Percentiles rank a stretch among this genome's conserved stretches.
phyloP scores from a whole-genome alignment of 2,329 filamentous ascomycete genomes.

The Xylariaceae sp. region DNA sequence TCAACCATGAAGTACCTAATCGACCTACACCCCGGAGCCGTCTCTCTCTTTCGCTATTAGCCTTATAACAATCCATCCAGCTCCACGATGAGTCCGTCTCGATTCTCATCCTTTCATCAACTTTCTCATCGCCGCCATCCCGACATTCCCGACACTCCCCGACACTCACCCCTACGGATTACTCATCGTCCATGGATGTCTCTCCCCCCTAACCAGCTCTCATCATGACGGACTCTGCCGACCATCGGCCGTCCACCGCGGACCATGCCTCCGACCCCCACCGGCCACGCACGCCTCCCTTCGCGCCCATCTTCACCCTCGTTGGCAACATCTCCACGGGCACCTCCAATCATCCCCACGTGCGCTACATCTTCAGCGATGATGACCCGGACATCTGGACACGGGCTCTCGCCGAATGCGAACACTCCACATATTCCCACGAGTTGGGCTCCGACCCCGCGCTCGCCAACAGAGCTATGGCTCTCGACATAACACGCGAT shows the following conservation, averaged over 20 bases:
- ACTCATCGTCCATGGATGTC: conserved; percentile 15
- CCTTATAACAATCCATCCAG: conserved; percentile 4
- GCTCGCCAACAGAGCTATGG: conserved; percentile 41
- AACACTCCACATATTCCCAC: conserved; percentile 30
- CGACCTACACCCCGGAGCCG: conserved; percentile 7
- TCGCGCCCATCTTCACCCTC: conserved; percentile 80
- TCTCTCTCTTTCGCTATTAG: conserved; percentile 3
- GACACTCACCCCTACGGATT: neutral
- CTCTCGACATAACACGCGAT: conserved; percentile 50
- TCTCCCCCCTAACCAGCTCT: conserved; percentile 14
- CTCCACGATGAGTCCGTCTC: conserved; percentile 26
- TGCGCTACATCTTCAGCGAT: conserved; percentile 91
- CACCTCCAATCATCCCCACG: conserved; percentile 73
- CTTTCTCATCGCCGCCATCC: conserved; percentile 2
- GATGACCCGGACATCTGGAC: conserved; percentile 78
- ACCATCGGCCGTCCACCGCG: conserved; percentile 17
- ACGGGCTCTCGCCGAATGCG: conserved; percentile 51
- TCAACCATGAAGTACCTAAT: conserved; percentile 3
- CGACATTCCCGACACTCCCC: conserved; percentile 1
- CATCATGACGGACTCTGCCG: conserved; percentile 30
- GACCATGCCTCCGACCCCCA: conserved; percentile 20
- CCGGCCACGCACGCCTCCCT: conserved; percentile 37
- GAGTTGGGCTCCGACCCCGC: conserved; percentile 28
- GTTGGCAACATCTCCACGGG: conserved; percentile 69
- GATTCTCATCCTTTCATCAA: conserved; percentile 6